Evolutionary conservation across 129 eudicot species (phyloP).

Genomic region (Ambrosia artemisiifolia): DNA sequence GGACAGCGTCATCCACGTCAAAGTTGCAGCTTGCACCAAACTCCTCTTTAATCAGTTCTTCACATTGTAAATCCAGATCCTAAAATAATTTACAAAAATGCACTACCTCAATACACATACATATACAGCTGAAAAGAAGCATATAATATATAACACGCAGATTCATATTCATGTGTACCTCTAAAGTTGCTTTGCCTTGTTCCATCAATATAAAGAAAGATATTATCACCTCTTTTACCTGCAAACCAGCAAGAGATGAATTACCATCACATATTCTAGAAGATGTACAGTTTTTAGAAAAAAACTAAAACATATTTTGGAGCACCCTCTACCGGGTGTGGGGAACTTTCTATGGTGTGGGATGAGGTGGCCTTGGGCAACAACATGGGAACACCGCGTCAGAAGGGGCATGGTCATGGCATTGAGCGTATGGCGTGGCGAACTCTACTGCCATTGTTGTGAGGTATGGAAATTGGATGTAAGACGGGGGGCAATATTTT

Average conservation of each 20-base stretch:
- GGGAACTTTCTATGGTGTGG: no score
- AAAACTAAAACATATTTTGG: background rate
- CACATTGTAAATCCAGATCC: slow-evolving; percentile 91
- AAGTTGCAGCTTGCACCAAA: slow-evolving; percentile 81
- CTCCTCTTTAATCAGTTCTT: slow-evolving; percentile 80
- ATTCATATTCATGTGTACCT: slow-evolving; percentile 37
- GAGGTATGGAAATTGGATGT: no score
- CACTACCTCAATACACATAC: background rate
- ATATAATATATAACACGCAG: background rate
- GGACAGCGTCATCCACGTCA: slow-evolving; percentile 96
- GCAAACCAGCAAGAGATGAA: slow-evolving; percentile 16
- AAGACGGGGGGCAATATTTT: no score
- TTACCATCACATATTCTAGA: background rate
- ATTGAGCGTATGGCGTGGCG: no score
- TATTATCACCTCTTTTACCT: slow-evolving; percentile 92
- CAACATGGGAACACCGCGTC: no score
- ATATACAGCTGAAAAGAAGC: background rate
- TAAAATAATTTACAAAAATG: slow-evolving; percentile 22
- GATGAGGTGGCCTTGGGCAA: no score
- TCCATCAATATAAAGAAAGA: slow-evolving; percentile 87
- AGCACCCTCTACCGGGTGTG: background rate
- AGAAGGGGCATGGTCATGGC: no score
- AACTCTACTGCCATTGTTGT: no score
- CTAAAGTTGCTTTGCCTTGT: slow-evolving; percentile 83
- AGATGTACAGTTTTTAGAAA: background rate